Evolutionary conservation across 2,329 filamentous ascomycete species (phyloP).

Genomic region (Oidium heveae): DNA sequence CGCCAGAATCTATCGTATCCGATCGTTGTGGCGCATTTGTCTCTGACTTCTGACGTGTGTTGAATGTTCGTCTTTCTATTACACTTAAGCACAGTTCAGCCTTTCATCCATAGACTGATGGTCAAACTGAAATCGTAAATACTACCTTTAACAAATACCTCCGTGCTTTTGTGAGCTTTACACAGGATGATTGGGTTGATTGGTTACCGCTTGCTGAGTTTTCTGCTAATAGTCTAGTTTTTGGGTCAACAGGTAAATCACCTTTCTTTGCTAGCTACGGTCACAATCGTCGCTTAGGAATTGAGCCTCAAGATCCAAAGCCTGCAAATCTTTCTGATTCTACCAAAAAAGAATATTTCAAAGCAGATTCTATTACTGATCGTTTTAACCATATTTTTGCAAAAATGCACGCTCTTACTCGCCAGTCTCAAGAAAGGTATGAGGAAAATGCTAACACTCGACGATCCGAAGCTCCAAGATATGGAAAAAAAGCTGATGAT

Average conservation of each 20-base stretch:
- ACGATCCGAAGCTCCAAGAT: not conserved
- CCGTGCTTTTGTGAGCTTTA: conserved; percentile 1
- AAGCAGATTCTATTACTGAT: not conserved
- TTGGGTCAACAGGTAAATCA: not conserved
- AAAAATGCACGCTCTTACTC: not conserved
- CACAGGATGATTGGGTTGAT: too few species aligned
- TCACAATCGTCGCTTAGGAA: not conserved
- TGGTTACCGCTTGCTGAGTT: conserved; percentile 5
- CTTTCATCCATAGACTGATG: not conserved
- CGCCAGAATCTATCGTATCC: too few species aligned
- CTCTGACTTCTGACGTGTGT: too few species aligned
- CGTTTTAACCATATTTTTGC: too few species aligned
- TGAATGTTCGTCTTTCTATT: not conserved
- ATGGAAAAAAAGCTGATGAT: not conserved
- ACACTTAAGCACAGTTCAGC: not conserved
- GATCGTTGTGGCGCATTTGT: too few species aligned
- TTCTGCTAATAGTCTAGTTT: conserved; percentile 2
- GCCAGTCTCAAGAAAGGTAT: not conserved
- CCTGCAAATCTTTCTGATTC: not conserved
- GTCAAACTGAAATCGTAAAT: too few species aligned
- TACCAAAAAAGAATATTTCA: not conserved
- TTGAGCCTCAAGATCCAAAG: not conserved
- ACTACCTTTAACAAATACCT: not conserved
- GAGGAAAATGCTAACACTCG: not conserved
- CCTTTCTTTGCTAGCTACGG: not conserved